Base-by-base conservation (phyloP, 495 filamentous ascomycete species). In the Neurospora sp. region DNA sequence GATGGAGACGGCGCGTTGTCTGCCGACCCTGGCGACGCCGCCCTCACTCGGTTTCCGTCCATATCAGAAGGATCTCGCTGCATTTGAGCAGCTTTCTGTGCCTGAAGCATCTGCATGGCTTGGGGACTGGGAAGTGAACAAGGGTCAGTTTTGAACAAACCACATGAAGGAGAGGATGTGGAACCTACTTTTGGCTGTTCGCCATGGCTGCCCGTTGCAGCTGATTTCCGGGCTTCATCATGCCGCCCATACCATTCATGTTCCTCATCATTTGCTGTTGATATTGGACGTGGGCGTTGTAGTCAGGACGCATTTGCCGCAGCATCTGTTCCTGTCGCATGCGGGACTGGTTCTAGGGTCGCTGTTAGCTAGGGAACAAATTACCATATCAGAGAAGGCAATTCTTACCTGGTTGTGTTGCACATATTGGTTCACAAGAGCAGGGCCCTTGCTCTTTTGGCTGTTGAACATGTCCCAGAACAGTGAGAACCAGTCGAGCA, bases 391-490 rank as follows among this genome's bases (percentile, higher is more conserved):
- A 44, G 38, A 16, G 53, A 11, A 31, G 39, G 18, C 65, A 42
- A 20, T 35, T 80, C 86, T 68, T 88, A 97, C 93, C 89, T 95
- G 92, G 72, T 89, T 94, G 76, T 96, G 91, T 68, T 88, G 82
- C 27, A 96, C 88, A 80, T 95, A 94, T 81, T 90, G 88, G 71
- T 84, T 84, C 39, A 91, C 88, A 48, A 83, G 80, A 75, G 81
- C 85, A 41, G 77, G 76, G n/a, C 83, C 84, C 78, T 88, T 87
- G 74, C 87, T 88, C 73, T 91, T 89, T 77, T 92, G 90, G 68
- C 93, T 92, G 77, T 87, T 88, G 77, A 91, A 96, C 77, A 98
- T 93, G 75, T 98, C 96, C 94, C 93, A 98, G 81, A 99, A 99
- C 41, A 97, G 85, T 78, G 89, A 92, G 82, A 96, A 99, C 96